Evolutionary conservation across 2,329 filamentous ascomycete species (phyloP).

Genomic region (Aspergillus fumigatiaffinis): DNA sequence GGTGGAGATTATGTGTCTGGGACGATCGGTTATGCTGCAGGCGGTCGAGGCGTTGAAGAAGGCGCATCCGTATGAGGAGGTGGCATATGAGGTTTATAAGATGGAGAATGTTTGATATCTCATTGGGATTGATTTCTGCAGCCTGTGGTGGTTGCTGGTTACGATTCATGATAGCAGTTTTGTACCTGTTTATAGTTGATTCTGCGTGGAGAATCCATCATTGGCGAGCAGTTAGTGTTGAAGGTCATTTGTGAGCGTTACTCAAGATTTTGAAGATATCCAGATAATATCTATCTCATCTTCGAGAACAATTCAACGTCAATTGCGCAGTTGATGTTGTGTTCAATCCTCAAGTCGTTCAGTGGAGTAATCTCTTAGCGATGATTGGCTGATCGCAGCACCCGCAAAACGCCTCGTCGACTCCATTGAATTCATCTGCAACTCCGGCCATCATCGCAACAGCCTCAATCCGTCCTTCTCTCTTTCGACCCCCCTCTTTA

Average conservation of each 20-base stretch:
- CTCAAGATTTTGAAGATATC: neutral
- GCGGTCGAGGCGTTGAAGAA: constrained; percentile 40
- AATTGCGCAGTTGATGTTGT: neutral
- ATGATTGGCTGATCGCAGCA: constrained; percentile 32
- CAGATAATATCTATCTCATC: neutral
- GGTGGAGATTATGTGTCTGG: constrained; percentile 43
- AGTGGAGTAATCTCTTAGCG: constrained; percentile 29
- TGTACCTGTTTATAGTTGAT: neutral
- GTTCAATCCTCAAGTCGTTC: neutral
- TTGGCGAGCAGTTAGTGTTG: neutral
- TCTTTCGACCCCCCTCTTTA: constrained; percentile 12
- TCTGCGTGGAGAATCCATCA: neutral
- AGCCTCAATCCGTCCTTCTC: neutral
- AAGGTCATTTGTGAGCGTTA: neutral
- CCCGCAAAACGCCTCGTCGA: constrained; percentile 34
- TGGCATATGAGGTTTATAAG: constrained; percentile 43
- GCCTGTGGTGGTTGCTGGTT: neutral
- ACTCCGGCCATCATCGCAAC: constrained; percentile 6
- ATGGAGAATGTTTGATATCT: constrained; percentile 37
- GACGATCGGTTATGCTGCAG: constrained; percentile 32
- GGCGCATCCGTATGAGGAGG: constrained; percentile 46
- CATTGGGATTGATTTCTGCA: neutral
- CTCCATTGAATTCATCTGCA: constrained; percentile 20
- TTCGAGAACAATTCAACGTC: neutral
- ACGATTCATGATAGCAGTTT: neutral